Evolutionary conservation across 78 protist genomes (phyloP).

Genomic region (Dictyostelium purpureum): DNA sequence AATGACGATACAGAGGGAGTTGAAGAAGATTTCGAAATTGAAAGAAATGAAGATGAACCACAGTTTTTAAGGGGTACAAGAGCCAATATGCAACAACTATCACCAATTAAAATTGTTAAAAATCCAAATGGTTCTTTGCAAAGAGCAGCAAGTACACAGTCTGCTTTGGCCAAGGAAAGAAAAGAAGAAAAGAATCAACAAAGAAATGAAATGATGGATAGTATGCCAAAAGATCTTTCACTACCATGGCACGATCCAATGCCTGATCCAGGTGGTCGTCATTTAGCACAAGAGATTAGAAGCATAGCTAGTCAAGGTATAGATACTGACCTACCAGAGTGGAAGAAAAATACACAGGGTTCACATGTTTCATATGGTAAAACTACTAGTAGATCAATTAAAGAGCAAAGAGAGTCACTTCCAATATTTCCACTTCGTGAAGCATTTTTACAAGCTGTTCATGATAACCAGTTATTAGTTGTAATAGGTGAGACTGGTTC

Average conservation of each 20-base stretch:
- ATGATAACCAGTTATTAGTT: conserved; percentile 90
- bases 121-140: conserved; percentile 97
- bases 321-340: conserved; percentile 34
- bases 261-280: conserved; percentile 86
- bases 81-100: conserved; percentile 48
- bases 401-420: conserved; percentile 93
- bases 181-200: conserved; percentile 91
- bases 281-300: conserved; percentile 85
- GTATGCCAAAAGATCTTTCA: conserved; percentile 86
- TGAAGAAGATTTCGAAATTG: conserved; percentile 95
- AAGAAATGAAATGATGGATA: conserved; percentile 76
- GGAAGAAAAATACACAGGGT: conserved; percentile 51
- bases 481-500: conserved; percentile 96
- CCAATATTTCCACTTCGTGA: conserved; percentile 91
- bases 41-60: conserved; percentile 94
- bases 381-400: conserved; percentile 62
- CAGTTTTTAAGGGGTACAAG: conserved; percentile 90
- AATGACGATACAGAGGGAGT: conserved; percentile 58
- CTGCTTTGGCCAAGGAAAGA: conserved; percentile 91
- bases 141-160: conserved; percentile 94
- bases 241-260: conserved; percentile 93
- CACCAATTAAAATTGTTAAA: conserved; percentile 95
- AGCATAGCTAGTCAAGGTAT: conserved; percentile 31
- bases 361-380: conserved; percentile 61
- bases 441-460: conserved; percentile 88